These are phyloP conservation scores for Hypoxylon sp. DNA, from an alignment of 2,329 filamentous ascomycete species.

Conservation along the genomic window DNA sequence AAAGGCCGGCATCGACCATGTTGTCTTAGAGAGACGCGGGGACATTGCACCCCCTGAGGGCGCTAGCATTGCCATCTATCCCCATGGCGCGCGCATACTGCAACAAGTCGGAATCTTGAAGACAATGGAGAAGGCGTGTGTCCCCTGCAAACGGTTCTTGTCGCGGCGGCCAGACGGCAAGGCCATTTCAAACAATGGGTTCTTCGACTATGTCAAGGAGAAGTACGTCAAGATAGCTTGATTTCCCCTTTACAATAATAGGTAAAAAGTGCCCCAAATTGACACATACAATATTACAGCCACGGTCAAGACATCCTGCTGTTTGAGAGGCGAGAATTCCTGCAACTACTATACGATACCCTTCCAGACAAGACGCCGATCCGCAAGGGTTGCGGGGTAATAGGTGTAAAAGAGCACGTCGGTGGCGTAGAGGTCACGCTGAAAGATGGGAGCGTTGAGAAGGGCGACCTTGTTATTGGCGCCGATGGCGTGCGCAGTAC, in stretches of 20 bases:
- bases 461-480: constrained; percentile 39
- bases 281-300: constrained; percentile 3
- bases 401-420: constrained; percentile 7
- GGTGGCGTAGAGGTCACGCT: constrained; percentile 32
- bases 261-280: neutral
- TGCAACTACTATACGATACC: constrained; percentile 20
- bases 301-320: constrained; percentile 13
- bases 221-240: neutral
- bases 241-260: neutral
- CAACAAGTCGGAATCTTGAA: constrained; percentile 30
- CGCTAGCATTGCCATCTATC: constrained; percentile 35
- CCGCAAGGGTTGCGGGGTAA: constrained; percentile 4
- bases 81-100: constrained; percentile 31
- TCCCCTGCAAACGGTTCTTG: neutral
- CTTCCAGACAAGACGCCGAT: constrained; percentile 23
- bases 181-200: neutral
- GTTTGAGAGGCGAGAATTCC: constrained; percentile 26
- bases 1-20: constrained; percentile 38
- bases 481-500: constrained; percentile 37
- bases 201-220: constrained; percentile 1
- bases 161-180: constrained; percentile 7
- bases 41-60: constrained; percentile 29
- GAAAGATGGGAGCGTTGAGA: constrained; percentile 29
- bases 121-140: neutral
- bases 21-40: constrained; percentile 31